Evolutionary conservation across 148 eudicot species (phyloP).

Genomic region (Fagopyrum tataricum): DNA sequence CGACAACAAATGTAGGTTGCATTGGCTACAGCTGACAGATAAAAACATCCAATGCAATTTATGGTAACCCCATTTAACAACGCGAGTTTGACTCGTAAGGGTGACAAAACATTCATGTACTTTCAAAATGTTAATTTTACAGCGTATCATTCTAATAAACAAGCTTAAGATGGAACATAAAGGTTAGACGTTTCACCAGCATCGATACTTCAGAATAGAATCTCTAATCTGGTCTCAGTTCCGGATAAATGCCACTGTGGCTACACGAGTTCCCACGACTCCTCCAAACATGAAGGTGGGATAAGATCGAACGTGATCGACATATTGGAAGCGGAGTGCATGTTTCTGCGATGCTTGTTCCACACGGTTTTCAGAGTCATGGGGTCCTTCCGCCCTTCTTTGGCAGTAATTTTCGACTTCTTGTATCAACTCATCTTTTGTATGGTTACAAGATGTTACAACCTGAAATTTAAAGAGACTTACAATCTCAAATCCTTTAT

Average conservation of each 20-base stretch:
- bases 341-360: constrained; percentile 32
- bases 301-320: constrained; percentile 81
- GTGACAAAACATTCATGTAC: constrained; percentile 9
- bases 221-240: constrained; percentile 23
- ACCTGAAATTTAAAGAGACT: constrained; percentile 35
- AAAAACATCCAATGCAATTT: neutral
- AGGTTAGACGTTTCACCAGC: constrained; percentile 5
- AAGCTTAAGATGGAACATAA: constrained; percentile 2
- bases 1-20: neutral
- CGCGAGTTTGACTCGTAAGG: constrained; percentile 1
- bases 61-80: constrained; percentile 3
- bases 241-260: constrained; percentile 85
- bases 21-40: neutral
- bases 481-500: neutral
- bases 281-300: constrained; percentile 98
- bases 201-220: neutral
- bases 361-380: constrained; percentile 26
- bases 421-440: constrained; percentile 87
- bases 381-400: constrained; percentile 32
- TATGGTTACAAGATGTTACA: constrained; percentile 86
- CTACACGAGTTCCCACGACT: constrained; percentile 83
- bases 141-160: neutral
- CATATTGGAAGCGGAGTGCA: constrained; percentile 48
- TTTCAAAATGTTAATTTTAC: neutral
- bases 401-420: constrained; percentile 76